A percentile compares a stretch with the other conserved stretches of the same genome.
Evolutionary conservation across 2,329 filamentous ascomycete genomes (phyloP).

Genomic region (Xylariales sp.): DNA sequence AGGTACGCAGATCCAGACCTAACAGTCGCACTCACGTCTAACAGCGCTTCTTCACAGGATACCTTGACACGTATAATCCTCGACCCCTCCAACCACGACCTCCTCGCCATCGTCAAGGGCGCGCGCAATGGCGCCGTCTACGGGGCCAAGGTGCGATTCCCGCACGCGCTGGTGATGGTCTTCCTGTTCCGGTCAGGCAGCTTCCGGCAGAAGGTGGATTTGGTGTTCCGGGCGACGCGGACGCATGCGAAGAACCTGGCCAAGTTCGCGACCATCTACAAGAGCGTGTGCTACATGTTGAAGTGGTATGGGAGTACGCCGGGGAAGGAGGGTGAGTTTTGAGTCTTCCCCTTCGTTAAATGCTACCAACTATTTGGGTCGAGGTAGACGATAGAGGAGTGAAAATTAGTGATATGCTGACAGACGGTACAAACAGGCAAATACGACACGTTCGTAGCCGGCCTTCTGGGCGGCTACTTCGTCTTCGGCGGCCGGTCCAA

Average conservation of each 20-base stretch:
- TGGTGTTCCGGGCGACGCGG: slow-evolving; percentile 80
- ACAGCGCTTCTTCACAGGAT: slow-evolving; percentile 7
- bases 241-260: slow-evolving; percentile 91
- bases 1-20: slow-evolving; percentile 7
- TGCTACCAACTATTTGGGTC: no score
- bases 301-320: slow-evolving; percentile 55
- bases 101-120: slow-evolving; percentile 82
- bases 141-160: slow-evolving; percentile 95
- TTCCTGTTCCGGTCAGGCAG: slow-evolving; percentile 91
- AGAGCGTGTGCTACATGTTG: slow-evolving; percentile 71
- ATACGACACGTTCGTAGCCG: slow-evolving; percentile 82
- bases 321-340: slow-evolving; percentile 50
- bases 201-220: slow-evolving; percentile 70
- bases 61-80: slow-evolving; percentile 70
- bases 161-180: slow-evolving; percentile 97
- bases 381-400: not conserved
- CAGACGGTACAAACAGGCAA: no score
- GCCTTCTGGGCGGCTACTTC: slow-evolving; percentile 83
- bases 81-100: slow-evolving; percentile 78
- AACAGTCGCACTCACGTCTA: no score
- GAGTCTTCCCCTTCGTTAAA: slow-evolving; percentile 13
- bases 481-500: slow-evolving; percentile 71
- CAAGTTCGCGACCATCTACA: slow-evolving; percentile 88
- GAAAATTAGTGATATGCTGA: no score
- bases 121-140: slow-evolving; percentile 97